Evolutionary conservation across 73 alveolate species (phyloP), one percentile per base, ranked within the genome.

Genomic region (Urostyla sp.): DNA sequence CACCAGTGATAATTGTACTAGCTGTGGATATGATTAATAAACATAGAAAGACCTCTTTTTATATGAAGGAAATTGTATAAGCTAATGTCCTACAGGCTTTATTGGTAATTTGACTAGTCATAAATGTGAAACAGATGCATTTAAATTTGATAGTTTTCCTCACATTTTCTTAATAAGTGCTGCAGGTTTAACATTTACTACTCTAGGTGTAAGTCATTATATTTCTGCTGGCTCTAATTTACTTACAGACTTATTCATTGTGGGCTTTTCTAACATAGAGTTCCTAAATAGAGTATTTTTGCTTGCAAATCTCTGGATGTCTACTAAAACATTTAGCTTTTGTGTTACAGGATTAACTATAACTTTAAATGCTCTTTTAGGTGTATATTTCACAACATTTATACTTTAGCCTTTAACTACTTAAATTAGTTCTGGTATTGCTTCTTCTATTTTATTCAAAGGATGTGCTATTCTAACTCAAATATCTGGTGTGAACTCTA

Each of bases 301-400:
- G 30, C 21, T 63, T 1, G 50, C 30, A 18, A 63, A 63, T 63
- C 26, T 63, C 6, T 63, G 79, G 79, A 27, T 49, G 1, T 63
- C 79, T 43, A 36, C 60, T 38, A 63, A 63, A 32, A 37, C 79
- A 5, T 63, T 63, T 38, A 63, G 79, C 79, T 63, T 63, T 40
- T 63, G 79, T 63, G 79, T 63, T 3, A 63, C 79, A 21, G 16
- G 61, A 15, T 26, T 63, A 5, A 37, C 58, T 38, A 10, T 63
- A 7, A 23, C 44, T 35, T 57, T 46, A 1, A 63, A 63, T 40
- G 27, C 79, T 8, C 44, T 63, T 37, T 6, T 63, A 2, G 79
- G 61, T 10, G 44, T 63, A 1, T 63, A 63, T 37, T 63, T 63
- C 24, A 60, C 53, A 0, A 63, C 79, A 0, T 15, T 63, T 1